Evolutionary conservation across 2,329 filamentous ascomycete genomes (phyloP).

Genomic region (Diaporthe sp.): DNA sequence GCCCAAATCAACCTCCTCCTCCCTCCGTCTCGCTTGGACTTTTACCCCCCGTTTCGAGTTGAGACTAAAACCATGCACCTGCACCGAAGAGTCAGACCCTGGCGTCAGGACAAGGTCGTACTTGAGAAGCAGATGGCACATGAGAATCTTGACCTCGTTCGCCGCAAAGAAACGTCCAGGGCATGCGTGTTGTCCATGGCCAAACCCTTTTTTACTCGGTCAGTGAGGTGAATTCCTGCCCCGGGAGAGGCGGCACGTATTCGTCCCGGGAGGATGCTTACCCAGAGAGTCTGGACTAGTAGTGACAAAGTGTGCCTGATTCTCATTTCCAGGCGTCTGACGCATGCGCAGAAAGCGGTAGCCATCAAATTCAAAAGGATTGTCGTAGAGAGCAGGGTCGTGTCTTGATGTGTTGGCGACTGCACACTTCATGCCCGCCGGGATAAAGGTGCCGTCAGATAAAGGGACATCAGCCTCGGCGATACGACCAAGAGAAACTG

Average conservation of each 20-base stretch:
- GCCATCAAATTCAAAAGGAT: neutral
- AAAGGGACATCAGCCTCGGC: neutral
- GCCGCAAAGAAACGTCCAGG: neutral
- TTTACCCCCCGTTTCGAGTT: neutral
- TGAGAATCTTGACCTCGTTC: neutral
- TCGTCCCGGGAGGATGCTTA: neutral
- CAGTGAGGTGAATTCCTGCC: no score
- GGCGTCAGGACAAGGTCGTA: neutral
- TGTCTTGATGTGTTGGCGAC: neutral
- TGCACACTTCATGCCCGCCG: neutral
- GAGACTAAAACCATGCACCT: neutral
- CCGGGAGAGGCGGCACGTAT: no score
- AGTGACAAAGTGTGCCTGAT: neutral
- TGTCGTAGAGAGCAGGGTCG: neutral
- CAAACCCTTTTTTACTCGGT: no score
- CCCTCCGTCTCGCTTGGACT: neutral
- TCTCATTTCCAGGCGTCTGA: neutral
- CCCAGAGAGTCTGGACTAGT: neutral
- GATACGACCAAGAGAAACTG: neutral
- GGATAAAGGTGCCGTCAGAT: neutral
- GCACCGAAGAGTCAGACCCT: neutral
- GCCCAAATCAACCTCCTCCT: neutral
- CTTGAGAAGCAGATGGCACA: neutral
- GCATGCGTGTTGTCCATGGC: neutral
- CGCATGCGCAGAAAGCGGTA: neutral